phyloP scores from a whole-genome alignment of 257 asterid genomes.

The Forsythia viridissima region DNA sequence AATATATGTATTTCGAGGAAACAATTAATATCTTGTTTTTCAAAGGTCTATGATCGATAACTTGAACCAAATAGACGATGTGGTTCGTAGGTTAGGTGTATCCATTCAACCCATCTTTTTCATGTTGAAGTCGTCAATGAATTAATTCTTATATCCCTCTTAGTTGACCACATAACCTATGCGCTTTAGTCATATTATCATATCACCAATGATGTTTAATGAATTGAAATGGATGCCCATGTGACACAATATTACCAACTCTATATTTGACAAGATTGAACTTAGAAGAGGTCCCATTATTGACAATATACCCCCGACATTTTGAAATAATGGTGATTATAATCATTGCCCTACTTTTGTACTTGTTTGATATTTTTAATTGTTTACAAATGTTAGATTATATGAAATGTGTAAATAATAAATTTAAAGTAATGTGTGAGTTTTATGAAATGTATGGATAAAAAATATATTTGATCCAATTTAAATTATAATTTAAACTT shows the following conservation, averaged over 20 bases:
- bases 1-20: too few species aligned
- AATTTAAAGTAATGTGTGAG: too few species aligned
- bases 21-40: too few species aligned
- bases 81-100: constrained; percentile 17
- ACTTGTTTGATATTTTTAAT: too few species aligned
- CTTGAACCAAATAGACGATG: constrained; percentile 14
- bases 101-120: not conserved
- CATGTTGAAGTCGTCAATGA: not conserved
- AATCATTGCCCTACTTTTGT: too few species aligned
- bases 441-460: too few species aligned
- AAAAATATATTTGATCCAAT: too few species aligned
- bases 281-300: not conserved
- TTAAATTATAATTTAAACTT: too few species aligned
- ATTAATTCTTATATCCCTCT: constrained; percentile 12
- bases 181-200: not conserved
- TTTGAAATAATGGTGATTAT: not conserved
- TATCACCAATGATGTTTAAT: not conserved
- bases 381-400: too few species aligned
- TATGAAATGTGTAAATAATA: too few species aligned
- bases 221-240: not conserved
- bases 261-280: not conserved
- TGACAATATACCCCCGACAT: not conserved
- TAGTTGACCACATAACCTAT: constrained; percentile 5
- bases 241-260: not conserved
- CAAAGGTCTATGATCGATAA: constrained; percentile 3